Percentiles rank a stretch among this genome's conserved stretches.
These are phyloP conservation scores for Venturia oleaginea DNA, from an alignment of 2,329 filamentous ascomycete species.

Conservation along the genomic window DNA sequence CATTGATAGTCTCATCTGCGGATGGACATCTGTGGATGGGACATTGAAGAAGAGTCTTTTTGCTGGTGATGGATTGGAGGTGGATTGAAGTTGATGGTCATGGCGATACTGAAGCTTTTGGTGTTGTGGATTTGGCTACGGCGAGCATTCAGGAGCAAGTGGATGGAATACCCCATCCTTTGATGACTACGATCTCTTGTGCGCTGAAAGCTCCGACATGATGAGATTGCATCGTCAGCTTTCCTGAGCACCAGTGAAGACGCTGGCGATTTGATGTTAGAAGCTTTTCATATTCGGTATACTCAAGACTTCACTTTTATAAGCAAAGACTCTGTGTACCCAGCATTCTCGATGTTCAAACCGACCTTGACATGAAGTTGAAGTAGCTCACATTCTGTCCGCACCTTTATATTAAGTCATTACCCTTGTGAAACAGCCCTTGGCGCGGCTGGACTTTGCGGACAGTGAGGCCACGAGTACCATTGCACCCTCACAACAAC, in stretches of 20 bases:
- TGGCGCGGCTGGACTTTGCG: slow-evolving; percentile 4
- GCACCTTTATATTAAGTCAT: background rate
- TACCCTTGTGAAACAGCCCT: background rate
- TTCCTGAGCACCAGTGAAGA: background rate
- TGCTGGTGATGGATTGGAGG: too few species aligned
- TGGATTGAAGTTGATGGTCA: background rate
- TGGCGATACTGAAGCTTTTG: background rate
- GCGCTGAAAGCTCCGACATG: background rate
- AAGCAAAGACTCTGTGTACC: background rate
- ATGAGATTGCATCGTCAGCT: background rate
- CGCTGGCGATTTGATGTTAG: background rate
- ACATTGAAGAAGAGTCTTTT: background rate
- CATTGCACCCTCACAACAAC: background rate
- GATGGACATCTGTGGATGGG: slow-evolving; percentile 2
- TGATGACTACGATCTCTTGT: background rate
- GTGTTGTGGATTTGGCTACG: too few species aligned
- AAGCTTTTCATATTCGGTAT: background rate
- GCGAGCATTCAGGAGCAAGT: too few species aligned
- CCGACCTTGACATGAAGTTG: background rate
- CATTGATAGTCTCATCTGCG: slow-evolving; percentile 3
- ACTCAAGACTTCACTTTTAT: background rate
- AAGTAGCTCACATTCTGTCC: background rate
- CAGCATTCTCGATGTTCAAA: background rate
- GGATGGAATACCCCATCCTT: background rate
- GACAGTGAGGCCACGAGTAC: background rate